phyloP scores from a whole-genome alignment of 2,329 filamentous ascomycete genomes.

The Fusarium begoniae region DNA sequence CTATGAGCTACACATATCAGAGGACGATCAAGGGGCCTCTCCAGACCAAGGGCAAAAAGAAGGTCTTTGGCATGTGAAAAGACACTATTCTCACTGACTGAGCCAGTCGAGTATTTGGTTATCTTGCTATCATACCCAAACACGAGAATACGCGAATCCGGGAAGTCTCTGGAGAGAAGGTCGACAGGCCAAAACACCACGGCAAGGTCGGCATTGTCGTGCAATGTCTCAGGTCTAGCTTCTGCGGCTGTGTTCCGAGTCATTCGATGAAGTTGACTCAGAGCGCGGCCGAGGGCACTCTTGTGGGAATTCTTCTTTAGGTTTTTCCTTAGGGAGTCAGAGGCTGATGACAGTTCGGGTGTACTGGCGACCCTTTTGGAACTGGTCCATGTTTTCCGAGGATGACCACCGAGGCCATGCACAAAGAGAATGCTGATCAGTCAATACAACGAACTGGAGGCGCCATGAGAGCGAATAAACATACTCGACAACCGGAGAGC shows the following conservation, averaged over 20 bases:
- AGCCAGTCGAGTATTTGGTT: background rate
- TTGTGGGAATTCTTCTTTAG: rapidly evolving
- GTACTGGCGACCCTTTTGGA: rapidly evolving
- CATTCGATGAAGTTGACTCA: rapidly evolving
- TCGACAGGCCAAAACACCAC: background rate
- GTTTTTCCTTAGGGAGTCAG: too few relatives aligned
- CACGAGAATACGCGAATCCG: rapidly evolving
- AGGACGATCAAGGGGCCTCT: background rate
- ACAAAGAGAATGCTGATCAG: background rate
- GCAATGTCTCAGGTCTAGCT: rapidly evolving
- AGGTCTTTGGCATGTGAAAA: background rate
- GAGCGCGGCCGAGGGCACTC: rapidly evolving
- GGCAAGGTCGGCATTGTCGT: rapidly evolving
- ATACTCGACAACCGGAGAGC: background rate
- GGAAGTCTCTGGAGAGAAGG: background rate
- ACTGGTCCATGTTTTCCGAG: background rate
- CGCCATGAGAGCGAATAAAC: background rate
- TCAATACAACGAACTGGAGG: background rate
- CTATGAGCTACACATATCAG: background rate
- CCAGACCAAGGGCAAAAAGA: rapidly evolving
- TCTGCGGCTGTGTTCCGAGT: rapidly evolving
- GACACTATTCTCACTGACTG: background rate
- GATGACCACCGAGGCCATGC: background rate
- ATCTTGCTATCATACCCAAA: background rate
- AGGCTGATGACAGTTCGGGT: background rate